Evolutionary conservation across 768 basidiomycete species (phyloP).

Genomic region (Leccinum longicurvipes): DNA sequence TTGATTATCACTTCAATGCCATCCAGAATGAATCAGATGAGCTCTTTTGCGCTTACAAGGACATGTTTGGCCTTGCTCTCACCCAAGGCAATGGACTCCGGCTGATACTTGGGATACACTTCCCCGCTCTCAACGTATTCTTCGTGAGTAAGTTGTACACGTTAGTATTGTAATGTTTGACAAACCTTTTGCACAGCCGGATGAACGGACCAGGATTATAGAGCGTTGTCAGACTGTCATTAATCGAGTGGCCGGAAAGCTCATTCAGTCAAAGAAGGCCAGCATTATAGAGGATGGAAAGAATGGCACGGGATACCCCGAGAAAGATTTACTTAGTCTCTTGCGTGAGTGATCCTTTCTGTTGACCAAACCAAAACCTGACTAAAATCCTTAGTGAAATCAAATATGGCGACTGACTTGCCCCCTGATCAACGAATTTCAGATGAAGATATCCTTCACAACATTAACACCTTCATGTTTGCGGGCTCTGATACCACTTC

Average conservation of each 20-base stretch:
- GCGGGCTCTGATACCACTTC: constrained; percentile 88
- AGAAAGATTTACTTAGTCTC: constrained; percentile 74
- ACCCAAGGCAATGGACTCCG: constrained; percentile 49
- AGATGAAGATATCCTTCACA: constrained; percentile 83
- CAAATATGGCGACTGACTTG: constrained; percentile 72
- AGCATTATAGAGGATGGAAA: constrained; percentile 62
- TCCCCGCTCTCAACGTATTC: constrained; percentile 50
- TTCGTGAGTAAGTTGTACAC: constrained; percentile 45
- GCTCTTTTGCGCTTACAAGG: constrained; percentile 74
- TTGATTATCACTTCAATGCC: constrained; percentile 84
- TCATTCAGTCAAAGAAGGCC: constrained; percentile 77
- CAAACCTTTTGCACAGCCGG: constrained; percentile 42
- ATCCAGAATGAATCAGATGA: constrained; percentile 78
- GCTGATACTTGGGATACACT: constrained; percentile 51
- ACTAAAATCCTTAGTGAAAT: constrained; percentile 57
- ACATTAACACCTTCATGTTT: constrained; percentile 87
- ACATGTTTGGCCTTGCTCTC: constrained; percentile 76
- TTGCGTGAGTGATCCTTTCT: constrained; percentile 52
- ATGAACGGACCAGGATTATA: constrained; percentile 47
- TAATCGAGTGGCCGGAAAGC: constrained; percentile 62
- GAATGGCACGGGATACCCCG: constrained; percentile 48
- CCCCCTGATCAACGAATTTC: constrained; percentile 70
- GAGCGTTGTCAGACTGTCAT: constrained; percentile 60
- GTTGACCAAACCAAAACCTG: not conserved
- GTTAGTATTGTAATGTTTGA: not conserved